phyloP scores from a whole-genome alignment of 768 basidiomycete genomes.

The Boletellus sp. region DNA sequence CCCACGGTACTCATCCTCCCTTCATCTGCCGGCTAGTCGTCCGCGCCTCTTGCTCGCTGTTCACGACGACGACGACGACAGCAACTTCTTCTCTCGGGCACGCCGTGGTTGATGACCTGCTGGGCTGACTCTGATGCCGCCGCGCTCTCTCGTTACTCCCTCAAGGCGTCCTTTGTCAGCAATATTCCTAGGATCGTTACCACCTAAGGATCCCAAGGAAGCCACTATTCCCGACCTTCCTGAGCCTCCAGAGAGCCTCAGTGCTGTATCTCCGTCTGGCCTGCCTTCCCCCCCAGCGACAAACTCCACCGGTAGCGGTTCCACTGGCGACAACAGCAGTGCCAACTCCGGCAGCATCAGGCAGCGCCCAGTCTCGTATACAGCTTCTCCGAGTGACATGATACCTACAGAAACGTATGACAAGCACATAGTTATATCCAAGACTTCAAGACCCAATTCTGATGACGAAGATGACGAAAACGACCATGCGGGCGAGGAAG shows the following conservation, averaged over 20 bases:
- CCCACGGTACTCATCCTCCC: slow-evolving; percentile 27
- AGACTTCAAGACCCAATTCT: slow-evolving; percentile 29
- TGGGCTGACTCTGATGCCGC: slow-evolving; percentile 41
- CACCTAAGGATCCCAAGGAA: slow-evolving; percentile 37
- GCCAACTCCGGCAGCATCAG: slow-evolving; percentile 39
- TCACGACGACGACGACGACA: slow-evolving; percentile 22
- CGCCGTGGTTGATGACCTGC: slow-evolving; percentile 28
- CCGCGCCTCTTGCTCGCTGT: slow-evolving; percentile 23
- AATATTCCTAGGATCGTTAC: slow-evolving; percentile 50
- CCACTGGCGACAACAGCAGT: slow-evolving; percentile 58
- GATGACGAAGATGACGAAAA: slow-evolving; percentile 50
- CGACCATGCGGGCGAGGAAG: slow-evolving; percentile 53
- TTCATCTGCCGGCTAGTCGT: slow-evolving; percentile 16
- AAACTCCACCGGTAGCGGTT: slow-evolving; percentile 80
- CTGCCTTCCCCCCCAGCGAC: slow-evolving; percentile 82
- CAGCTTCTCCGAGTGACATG: slow-evolving; percentile 26
- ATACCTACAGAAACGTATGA: slow-evolving; percentile 42
- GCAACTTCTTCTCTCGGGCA: slow-evolving; percentile 1
- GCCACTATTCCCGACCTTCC: slow-evolving; percentile 60
- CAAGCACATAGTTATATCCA: slow-evolving; percentile 28
- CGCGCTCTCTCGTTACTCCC: slow-evolving; percentile 41
- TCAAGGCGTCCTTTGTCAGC: slow-evolving; percentile 57
- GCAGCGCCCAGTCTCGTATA: slow-evolving; percentile 30
- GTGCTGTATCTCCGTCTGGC: slow-evolving; percentile 54
- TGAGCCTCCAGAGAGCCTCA: slow-evolving; percentile 62